A percentile compares a stretch with the other conserved stretches of the same genome.
Evolutionary conservation across 2,329 filamentous ascomycete genomes (phyloP).

Genomic region (Penicillium hordei): DNA sequence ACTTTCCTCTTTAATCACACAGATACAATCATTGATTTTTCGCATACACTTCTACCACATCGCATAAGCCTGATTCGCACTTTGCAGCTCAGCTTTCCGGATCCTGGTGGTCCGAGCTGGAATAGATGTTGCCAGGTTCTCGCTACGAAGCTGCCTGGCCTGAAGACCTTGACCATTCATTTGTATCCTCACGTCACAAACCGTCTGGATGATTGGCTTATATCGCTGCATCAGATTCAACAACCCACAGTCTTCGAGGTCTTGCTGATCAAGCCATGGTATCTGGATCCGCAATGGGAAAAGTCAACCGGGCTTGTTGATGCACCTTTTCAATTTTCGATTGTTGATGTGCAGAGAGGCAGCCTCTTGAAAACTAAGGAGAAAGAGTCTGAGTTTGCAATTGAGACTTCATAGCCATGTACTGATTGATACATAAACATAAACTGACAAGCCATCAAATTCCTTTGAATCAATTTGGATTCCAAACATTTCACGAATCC

Average conservation of each 20-base stretch:
- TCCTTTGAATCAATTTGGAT: neutral
- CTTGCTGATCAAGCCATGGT: neutral
- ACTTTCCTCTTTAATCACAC: slow-evolving; percentile 1
- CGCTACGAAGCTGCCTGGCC: neutral
- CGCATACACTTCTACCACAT: neutral
- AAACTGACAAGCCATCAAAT: neutral
- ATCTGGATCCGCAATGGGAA: neutral
- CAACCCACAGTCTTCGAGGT: neutral
- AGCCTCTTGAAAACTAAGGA: neutral
- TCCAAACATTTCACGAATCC: neutral
- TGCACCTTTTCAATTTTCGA: slow-evolving; percentile 1
- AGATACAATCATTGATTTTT: neutral
- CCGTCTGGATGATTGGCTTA: neutral
- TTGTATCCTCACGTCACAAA: neutral
- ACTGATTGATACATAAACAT: neutral
- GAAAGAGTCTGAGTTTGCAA: neutral
- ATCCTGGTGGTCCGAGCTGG: neutral
- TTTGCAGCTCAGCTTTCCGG: neutral
- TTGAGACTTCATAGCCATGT: neutral
- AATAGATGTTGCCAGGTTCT: neutral
- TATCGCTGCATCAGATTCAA: neutral
- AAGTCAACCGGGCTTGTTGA: neutral
- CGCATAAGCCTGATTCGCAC: neutral
- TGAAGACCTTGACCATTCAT: neutral
- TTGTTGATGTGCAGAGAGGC: neutral